phyloP scores from a whole-genome alignment of 345 rosid species.

The Populus deltoides region DNA sequence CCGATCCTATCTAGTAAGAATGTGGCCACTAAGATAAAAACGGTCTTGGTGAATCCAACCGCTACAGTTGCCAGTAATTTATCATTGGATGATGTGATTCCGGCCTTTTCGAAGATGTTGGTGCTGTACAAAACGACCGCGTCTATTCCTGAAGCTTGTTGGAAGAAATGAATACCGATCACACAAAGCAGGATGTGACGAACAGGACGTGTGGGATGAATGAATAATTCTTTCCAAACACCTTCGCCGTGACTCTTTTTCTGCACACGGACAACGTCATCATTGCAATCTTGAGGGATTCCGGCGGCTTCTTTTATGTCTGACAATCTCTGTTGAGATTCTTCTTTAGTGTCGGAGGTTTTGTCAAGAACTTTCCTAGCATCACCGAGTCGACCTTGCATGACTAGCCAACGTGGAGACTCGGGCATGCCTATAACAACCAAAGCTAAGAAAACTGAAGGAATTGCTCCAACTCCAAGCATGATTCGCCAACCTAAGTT shows the following conservation, averaged over 20 bases:
- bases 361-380: conserved; percentile 70
- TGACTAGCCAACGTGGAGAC: conserved; percentile 92
- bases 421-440: conserved; percentile 84
- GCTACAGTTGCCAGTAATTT: conserved; percentile 74
- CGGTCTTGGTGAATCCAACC: conserved; percentile 67
- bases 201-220: conserved; percentile 60
- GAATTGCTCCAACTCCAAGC: conserved; percentile 76
- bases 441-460: conserved; percentile 54
- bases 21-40: conserved; percentile 66
- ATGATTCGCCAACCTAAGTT: conserved; percentile 77
- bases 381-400: conserved; percentile 87
- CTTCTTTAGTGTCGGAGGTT: conserved; percentile 66
- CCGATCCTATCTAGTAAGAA: conserved; percentile 69
- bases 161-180: conserved; percentile 77
- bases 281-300: conserved; percentile 65
- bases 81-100: conserved; percentile 40
- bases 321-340: conserved; percentile 52
- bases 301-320: conserved; percentile 87
- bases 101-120: conserved; percentile 70
- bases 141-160: conserved; percentile 79
- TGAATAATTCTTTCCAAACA: conserved; percentile 62
- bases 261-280: conserved; percentile 54
- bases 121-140: conserved; percentile 85
- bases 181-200: conserved; percentile 66
- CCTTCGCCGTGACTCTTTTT: conserved; percentile 56